Percentiles rank a stretch among this genome's conserved stretches.
phyloP scores from a whole-genome alignment of 257 asterid genomes.

The Anisodus acutangulus region DNA sequence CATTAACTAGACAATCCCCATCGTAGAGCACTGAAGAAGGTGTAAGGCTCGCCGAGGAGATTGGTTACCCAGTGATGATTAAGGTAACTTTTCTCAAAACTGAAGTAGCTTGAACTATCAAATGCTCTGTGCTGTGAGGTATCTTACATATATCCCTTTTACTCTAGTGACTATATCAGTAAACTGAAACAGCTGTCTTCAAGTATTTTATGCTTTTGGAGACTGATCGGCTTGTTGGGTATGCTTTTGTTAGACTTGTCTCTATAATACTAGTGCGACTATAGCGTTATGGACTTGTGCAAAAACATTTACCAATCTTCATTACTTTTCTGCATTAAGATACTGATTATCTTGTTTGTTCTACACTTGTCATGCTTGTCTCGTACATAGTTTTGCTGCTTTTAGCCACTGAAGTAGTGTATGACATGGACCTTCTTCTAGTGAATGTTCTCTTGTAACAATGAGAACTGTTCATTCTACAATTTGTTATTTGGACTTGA shows the following conservation, averaged over 20 bases:
- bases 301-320: neutral
- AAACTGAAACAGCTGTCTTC: neutral
- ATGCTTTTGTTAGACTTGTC: conserved; percentile 9
- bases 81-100: conserved; percentile 59
- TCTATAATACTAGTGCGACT: neutral
- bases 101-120: conserved; percentile 16
- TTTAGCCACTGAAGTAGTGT: conserved; percentile 16
- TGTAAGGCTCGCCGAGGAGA: conserved; percentile 72
- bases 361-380: neutral
- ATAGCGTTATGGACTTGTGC: neutral
- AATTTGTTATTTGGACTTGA: neutral
- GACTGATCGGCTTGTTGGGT: conserved; percentile 5
- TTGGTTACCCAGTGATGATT: conserved; percentile 98
- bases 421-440: neutral
- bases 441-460: neutral
- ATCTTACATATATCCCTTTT: neutral
- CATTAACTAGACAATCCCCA: conserved; percentile 20
- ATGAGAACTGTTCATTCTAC: neutral
- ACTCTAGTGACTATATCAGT: neutral
- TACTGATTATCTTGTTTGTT: neutral
- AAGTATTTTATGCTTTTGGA: conserved; percentile 19
- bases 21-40: conserved; percentile 92
- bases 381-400: conserved; percentile 10
- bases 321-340: neutral
- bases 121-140: neutral